Base-by-base conservation (phyloP, 805 yeast genomes). In the Saturnispora zaruensis region DNA sequence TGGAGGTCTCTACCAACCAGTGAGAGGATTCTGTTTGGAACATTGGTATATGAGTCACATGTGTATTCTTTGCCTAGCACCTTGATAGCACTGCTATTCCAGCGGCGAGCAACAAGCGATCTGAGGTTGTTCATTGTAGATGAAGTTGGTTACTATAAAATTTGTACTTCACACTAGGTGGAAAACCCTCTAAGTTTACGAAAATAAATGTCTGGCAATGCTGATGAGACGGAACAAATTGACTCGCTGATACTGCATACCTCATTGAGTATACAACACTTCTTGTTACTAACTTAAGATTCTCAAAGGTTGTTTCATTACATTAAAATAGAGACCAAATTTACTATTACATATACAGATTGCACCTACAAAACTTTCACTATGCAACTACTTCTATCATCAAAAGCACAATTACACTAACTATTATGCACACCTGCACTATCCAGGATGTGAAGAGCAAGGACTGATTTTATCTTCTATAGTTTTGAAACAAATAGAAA, bases 21-120 rank as follows among this genome's bases (percentile, higher is more conserved):
- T 4, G 73, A 75, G 9, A 82, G 58, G 40, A 93, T 88, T 34
- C 84, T 73, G 2, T 82, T 81, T 0, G 96, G 86, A 1, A 87
- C 83, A 61, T 93, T 93, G 2, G 97, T 88, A 85, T 87, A 80
- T 36, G 78, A 83, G 63, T 89, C 95, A 0, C 82, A 73, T 20
- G 69, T 63, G 59, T 80, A 84, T 0, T 65, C 57, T 49, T 74
- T 70, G 1, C 81, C 84, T 45, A 73, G 70, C 2, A 86, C 66
- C 46, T 60, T 53, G 49, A 70, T 40, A 49, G 62, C 41, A 21
- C 30, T 9, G n/a, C 44, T 41, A 6, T 38, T 33, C 50, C 47
- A 45, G 16, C 47, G 47, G 23, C 47, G 47, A 18, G 18, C 28
- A 34, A 45, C 13, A 25, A 36, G 13, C 6, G 24, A 18, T 16